phyloP scores from a whole-genome alignment of 2,329 filamentous ascomycete genomes.

The Fusarium zealandicum region DNA sequence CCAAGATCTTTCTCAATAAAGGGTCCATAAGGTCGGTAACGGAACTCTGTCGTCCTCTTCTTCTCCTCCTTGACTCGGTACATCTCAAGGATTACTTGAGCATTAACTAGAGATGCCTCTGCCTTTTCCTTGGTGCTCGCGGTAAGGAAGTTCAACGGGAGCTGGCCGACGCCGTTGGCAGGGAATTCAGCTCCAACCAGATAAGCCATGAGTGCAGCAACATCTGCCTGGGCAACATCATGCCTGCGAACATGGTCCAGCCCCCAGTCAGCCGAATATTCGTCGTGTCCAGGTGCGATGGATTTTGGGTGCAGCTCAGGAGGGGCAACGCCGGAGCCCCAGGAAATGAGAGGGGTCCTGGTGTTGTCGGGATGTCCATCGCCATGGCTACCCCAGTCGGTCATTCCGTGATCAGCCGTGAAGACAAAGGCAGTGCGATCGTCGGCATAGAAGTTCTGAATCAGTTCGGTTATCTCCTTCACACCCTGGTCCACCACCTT shows the following conservation, averaged over 20 bases:
- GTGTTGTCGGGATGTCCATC: slow-evolving; percentile 98
- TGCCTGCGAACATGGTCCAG: slow-evolving; percentile 82
- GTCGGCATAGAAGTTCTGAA: slow-evolving; percentile 85
- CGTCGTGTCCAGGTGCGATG: slow-evolving; percentile 83
- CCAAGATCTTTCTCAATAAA: slow-evolving; percentile 70
- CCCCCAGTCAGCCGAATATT: slow-evolving; percentile 89
- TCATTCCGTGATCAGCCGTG: slow-evolving; percentile 98
- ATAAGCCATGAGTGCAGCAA: slow-evolving; percentile 95
- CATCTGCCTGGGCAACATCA: slow-evolving; percentile 92
- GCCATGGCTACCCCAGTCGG: slow-evolving; percentile 98
- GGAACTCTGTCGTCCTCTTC: slow-evolving; percentile 78
- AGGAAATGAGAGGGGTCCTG: slow-evolving; percentile 87
- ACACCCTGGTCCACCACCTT: slow-evolving; percentile 93
- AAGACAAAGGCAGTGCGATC: slow-evolving; percentile 93
- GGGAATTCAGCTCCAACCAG: slow-evolving; percentile 87
- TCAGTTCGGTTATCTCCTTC: slow-evolving; percentile 78
- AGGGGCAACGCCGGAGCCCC: slow-evolving; percentile 88
- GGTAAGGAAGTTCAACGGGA: slow-evolving; percentile 83
- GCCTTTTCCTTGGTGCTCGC: slow-evolving; percentile 79
- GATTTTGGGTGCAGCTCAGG: slow-evolving; percentile 65
- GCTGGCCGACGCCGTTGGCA: slow-evolving; percentile 93
- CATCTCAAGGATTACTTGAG: slow-evolving; percentile 89
- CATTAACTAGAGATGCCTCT: slow-evolving; percentile 82
- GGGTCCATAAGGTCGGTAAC: slow-evolving; percentile 77
- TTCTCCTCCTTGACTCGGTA: slow-evolving; percentile 91